These are phyloP conservation scores for Nannochloris sp. DNA, from an alignment of 139 green algal genomes.

Conservation along the genomic window DNA sequence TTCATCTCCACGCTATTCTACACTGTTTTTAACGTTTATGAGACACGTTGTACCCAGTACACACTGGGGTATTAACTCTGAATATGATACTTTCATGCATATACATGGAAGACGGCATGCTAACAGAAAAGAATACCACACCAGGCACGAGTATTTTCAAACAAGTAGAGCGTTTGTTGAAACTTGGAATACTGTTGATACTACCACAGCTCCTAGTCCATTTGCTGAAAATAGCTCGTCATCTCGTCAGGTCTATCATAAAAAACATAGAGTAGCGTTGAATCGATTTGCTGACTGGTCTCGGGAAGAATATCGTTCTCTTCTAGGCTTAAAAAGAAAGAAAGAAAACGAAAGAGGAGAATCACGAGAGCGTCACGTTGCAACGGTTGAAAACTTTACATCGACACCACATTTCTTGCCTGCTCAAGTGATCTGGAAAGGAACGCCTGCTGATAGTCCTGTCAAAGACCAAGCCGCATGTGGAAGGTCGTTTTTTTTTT, in stretches of 20 bases:
- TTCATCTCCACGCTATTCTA: too few species aligned
- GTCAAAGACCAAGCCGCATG: slow-evolving; percentile 58
- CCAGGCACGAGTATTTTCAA: slow-evolving; percentile 17
- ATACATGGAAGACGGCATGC: slow-evolving; percentile 31
- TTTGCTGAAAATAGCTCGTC: too few species aligned
- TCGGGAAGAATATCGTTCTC: slow-evolving; percentile 27
- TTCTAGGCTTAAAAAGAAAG: slow-evolving; percentile 22
- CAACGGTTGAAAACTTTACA: background rate
- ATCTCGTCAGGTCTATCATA: too few species aligned
- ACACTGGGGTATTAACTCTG: background rate
- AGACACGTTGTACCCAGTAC: background rate
- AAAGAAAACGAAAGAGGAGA: background rate
- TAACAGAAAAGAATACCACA: slow-evolving; percentile 25
- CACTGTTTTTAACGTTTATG: too few species aligned
- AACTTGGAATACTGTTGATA: too few species aligned
- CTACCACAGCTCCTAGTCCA: too few species aligned
- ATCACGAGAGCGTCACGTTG: too few species aligned
- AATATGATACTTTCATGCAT: slow-evolving; percentile 39
- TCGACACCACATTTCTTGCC: slow-evolving; percentile 12
- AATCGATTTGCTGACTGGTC: slow-evolving; percentile 50
- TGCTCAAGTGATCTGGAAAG: slow-evolving; percentile 34
- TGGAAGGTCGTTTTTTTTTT: slow-evolving; percentile 48
- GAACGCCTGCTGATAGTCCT: slow-evolving; percentile 35
- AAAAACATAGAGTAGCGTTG: slow-evolving; percentile 20
- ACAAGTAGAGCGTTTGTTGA: slow-evolving; percentile 22